Conservation (phyloP, 192 early-diverging fungal genomes). For the Ambispora gerdemannii region DNA sequence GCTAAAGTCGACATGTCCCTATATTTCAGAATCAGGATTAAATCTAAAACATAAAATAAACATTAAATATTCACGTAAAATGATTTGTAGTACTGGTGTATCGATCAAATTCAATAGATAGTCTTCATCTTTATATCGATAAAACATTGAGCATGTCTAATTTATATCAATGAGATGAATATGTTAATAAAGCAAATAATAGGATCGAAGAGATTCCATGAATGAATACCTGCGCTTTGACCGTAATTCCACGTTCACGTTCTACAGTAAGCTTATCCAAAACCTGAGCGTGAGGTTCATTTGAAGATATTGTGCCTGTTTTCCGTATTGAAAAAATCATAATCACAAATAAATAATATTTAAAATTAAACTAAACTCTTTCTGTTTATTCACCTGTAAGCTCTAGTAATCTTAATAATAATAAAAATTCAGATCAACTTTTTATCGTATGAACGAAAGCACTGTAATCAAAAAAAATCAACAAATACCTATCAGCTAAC, state of each 20-base stretch:
- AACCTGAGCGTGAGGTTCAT: slow-evolving; percentile 61
- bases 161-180: background rate
- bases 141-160: slow-evolving; percentile 91
- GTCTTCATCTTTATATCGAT: slow-evolving; percentile 68
- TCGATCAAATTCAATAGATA: slow-evolving; percentile 96
- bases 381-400: slow-evolving; percentile 80
- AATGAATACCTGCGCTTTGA: slow-evolving; percentile 83
- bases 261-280: slow-evolving; percentile 96
- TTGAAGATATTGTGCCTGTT: slow-evolving; percentile 22
- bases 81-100: slow-evolving; percentile 66
- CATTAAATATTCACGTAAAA: background rate
- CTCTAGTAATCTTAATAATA: slow-evolving; percentile 72
- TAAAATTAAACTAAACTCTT: slow-evolving; percentile 28
- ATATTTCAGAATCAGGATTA: background rate
- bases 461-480: background rate
- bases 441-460: background rate
- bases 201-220: background rate
- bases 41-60: background rate
- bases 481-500: slow-evolving; percentile 73
- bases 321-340: background rate
- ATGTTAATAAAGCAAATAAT: too few relatives aligned
- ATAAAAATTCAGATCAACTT: background rate
- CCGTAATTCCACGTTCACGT: slow-evolving; percentile 93
- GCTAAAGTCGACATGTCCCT: slow-evolving; percentile 88
- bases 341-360: background rate